A percentile compares a stretch with the other conserved stretches of the same genome.
Evolutionary conservation across 352 stramenopile genomes (phyloP).

Genomic region (Thalassiosira livingstoniorum): DNA sequence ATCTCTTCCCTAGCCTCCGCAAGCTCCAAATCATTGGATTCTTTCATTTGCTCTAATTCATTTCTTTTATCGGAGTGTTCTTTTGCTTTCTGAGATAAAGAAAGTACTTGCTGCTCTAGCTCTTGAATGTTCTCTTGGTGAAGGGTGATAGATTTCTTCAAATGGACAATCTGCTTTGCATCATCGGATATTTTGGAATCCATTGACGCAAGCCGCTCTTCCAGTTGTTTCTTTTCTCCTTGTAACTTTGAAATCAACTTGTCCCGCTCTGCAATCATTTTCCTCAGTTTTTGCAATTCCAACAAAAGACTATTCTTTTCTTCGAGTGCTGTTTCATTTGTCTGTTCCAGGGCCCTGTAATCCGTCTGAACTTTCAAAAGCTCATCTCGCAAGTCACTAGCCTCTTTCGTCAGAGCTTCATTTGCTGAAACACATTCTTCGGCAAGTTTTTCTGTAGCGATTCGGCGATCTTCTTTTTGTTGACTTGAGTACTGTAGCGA

Average conservation of each 20-base stretch:
- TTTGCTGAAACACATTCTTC: conserved; percentile 48
- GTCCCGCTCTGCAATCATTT: conserved; percentile 20
- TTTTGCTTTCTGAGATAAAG: too few species aligned
- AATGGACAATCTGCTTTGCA: too few species aligned
- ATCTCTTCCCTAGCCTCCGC: too few species aligned
- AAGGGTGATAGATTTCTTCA: too few species aligned
- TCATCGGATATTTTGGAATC: neutral
- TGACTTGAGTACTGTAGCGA: conserved; percentile 2
- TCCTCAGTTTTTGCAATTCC: conserved; percentile 25
- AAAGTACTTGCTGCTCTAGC: too few species aligned
- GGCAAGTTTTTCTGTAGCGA: conserved; percentile 40
- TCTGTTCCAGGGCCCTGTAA: neutral
- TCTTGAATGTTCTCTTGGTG: too few species aligned
- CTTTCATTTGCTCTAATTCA: too few species aligned
- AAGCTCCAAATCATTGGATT: too few species aligned
- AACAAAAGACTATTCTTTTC: conserved; percentile 19
- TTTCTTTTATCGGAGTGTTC: too few species aligned
- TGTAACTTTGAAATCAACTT: conserved; percentile 37
- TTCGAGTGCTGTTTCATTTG: neutral
- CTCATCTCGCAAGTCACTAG: conserved; percentile 16
- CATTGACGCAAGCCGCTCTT: conserved; percentile 42
- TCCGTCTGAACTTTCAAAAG: neutral
- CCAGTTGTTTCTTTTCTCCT: conserved; percentile 32
- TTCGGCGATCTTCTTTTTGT: conserved; percentile 24
- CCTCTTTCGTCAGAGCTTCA: conserved; percentile 28